Conservation (phyloP, 1,284 basidiomycete genomes). For the Leucoagaricus sp. region DNA sequence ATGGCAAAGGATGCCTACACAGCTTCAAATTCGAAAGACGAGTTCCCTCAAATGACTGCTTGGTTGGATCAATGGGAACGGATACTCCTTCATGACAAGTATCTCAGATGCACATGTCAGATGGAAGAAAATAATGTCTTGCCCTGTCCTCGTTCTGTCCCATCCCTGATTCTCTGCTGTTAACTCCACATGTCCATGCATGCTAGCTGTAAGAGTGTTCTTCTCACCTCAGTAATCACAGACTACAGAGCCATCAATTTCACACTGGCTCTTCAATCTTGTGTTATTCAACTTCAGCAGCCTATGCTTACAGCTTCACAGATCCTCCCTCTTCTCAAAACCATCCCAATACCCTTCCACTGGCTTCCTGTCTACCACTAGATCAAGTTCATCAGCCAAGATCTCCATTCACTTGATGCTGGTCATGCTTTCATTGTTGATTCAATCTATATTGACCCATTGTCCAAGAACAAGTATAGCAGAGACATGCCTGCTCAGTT, state of each 20-base stretch:
- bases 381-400: neutral
- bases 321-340: neutral
- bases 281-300: neutral
- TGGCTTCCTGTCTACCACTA: neutral
- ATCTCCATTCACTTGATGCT: neutral
- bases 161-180: neutral
- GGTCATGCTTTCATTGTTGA: neutral
- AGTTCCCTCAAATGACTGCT: slow-evolving; percentile 33
- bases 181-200: neutral
- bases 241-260: neutral
- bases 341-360: neutral
- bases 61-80: slow-evolving; percentile 34
- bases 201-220: neutral
- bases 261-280: neutral
- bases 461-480: slow-evolving; percentile 19
- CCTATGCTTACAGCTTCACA: neutral
- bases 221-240: neutral
- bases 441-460: slow-evolving; percentile 5
- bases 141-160: neutral
- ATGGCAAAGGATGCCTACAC: slow-evolving; percentile 33
- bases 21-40: slow-evolving; percentile 31
- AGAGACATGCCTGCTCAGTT: slow-evolving; percentile 21
- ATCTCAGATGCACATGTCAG: neutral
- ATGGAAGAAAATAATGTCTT: neutral
- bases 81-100: slow-evolving; percentile 13